Base-by-base conservation (phyloP, 2,329 filamentous ascomycete species). In the Colletotrichum tropicicola region DNA sequence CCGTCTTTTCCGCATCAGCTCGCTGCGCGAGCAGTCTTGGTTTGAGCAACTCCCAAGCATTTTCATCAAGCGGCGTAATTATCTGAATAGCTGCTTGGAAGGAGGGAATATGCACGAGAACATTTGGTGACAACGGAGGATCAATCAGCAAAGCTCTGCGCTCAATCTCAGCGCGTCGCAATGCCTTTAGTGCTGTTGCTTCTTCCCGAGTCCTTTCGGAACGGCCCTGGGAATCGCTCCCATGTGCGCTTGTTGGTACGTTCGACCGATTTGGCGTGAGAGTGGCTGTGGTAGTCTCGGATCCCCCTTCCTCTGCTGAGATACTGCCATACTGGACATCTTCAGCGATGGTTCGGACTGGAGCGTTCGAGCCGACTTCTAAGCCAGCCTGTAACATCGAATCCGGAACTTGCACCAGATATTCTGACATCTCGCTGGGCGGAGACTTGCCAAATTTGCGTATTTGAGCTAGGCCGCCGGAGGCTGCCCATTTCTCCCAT, bases 11-110 rank as follows among this genome's bases (percentile, higher is more conserved):
- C n/a, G 90, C 90, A 68, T 86, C 84, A 63, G 84, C 81, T 69
- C 89, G 83, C 75, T 94, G 91, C 21, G 85, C 84, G 32, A 92
- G 76, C 13, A 95, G 80, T 64, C 89, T 88, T 51, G 89, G 88
- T 70, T 89, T 88, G 35, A 94, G 80, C 55, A 90, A 78, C 53
- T 87, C 85, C 92, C 92, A 95, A 4, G 89, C 87, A 58, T 82
- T 80, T 64, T 93, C 90, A 68, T 87, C 89, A 70, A 95, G 80
- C 19, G 89, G 89, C 23, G 86, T 83, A 9, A 87, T 86, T 37
- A 93, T 91, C 68, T 92, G 87, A 47, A 92, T 85, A 28, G 92
- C 89, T 37, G 90, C 91, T 72, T 91, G 87, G 74, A 93, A 95
- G 1, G 91, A 89, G 48, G 91, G 85, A 76, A 93, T 92, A 71